Evolutionary conservation across 2,329 filamentous ascomycete genomes (phyloP).

Genomic region (Byssothecium circinans): DNA sequence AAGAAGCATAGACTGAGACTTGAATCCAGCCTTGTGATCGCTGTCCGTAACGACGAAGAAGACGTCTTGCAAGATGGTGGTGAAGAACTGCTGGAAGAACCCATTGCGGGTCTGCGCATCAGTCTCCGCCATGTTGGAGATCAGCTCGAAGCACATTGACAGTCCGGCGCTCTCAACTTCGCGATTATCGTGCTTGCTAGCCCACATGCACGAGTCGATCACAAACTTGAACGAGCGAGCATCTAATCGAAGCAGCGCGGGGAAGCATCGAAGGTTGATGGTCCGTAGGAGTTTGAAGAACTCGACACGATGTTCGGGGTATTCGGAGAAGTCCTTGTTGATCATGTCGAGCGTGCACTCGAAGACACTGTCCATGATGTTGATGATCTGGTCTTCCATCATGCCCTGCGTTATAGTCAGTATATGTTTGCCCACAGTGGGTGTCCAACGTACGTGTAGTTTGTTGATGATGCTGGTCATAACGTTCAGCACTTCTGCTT

Average conservation of each 20-base stretch:
- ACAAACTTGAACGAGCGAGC: slow-evolving; percentile 98
- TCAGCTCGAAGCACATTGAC: slow-evolving; percentile 96
- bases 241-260: slow-evolving; percentile 88
- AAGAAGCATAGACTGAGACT: slow-evolving; percentile 91
- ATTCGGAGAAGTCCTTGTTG: slow-evolving; percentile 99
- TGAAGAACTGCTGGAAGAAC: slow-evolving; percentile 98
- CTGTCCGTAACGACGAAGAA: slow-evolving; percentile 98
- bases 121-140: slow-evolving; percentile 95
- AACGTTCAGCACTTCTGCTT: slow-evolving; percentile 94
- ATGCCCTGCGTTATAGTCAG: slow-evolving; percentile 61
- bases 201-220: slow-evolving; percentile 99
- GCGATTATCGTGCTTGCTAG: slow-evolving; percentile 99
- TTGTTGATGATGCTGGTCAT: slow-evolving; percentile 98
- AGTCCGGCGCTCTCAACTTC: slow-evolving; percentile 95
- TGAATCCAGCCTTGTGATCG: slow-evolving; percentile 98
- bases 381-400: slow-evolving; percentile 97
- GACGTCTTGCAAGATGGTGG: slow-evolving; percentile 92
- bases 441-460: slow-evolving; percentile 78
- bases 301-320: slow-evolving; percentile 97
- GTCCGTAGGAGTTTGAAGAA: slow-evolving; percentile 97
- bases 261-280: slow-evolving; percentile 98
- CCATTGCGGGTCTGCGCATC: slow-evolving; percentile 83
- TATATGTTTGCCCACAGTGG: slow-evolving; percentile 54
- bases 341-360: slow-evolving; percentile 99
- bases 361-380: slow-evolving; percentile 98